Base-by-base conservation (phyloP, 306 rosid species). In the Castanopsis chinensis region DNA sequence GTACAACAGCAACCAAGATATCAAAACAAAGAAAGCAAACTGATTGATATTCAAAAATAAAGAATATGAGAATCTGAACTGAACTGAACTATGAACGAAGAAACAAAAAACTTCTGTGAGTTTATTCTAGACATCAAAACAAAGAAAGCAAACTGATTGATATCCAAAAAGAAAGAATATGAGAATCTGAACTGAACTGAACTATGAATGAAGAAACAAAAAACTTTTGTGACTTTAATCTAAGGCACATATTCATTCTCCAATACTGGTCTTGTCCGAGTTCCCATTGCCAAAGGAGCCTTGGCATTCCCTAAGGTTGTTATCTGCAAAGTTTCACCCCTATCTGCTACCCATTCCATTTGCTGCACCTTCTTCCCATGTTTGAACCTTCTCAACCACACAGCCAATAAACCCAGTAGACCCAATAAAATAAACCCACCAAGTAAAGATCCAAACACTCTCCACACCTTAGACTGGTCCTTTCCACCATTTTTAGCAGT, bases 191-290 rank as follows among this genome's bases (percentile, higher is more conserved):
- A 37, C 43, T 37, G 43, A 35, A 41, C 45, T 41, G 45, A 41
- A 41, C 19, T 75, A 78, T 74, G 65, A 82, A 71, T 72, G 81
- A 72, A 85, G 59, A 69, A 78, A 74, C 65, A 25, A 35, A 27
- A 23, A 55, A 37, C 17, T 33, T 73, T 77, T 68, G 72, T 45
- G 58, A 82, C 69, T 78, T 76, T 15, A 57, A 58, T 18, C 81
- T 88, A 86, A 69, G 87, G 86, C 83, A 83, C 21, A 10, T 82
- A 84, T 70, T 83, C 81, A 51, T 70, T 43, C 85, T 90, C 94
- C 69, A 88, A 72, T 7, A 76, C 35, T 64, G 91, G 92, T 17
- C 76, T 61, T 10, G 94, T 90, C 49, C 92, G 86, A 74, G 81
- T 84, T 21, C 78, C 85, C 51, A 25, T 17, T 27, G 94, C 94